phyloP scores from a whole-genome alignment of 129 eudicot species.

The Ambrosia artemisiifolia region DNA sequence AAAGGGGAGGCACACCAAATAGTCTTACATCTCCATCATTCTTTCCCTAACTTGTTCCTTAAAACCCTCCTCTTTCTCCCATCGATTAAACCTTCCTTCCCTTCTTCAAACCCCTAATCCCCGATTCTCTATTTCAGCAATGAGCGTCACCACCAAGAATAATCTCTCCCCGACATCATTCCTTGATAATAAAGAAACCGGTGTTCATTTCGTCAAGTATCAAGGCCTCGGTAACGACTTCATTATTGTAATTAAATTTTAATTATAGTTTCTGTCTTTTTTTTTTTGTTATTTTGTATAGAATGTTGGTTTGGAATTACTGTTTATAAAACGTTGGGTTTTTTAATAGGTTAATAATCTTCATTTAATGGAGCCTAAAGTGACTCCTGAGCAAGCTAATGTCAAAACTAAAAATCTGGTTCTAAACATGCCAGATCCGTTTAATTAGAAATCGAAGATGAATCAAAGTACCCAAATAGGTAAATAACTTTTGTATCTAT shows the following conservation, averaged over 20 bases:
- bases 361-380: constrained; percentile 71
- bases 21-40: constrained; percentile 27
- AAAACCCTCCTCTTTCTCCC: constrained; percentile 16
- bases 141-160: constrained; percentile 41
- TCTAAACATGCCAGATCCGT: too few species aligned
- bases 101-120: constrained; percentile 35
- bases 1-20: too few species aligned
- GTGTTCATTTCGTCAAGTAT: constrained; percentile 88
- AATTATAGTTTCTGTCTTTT: too few species aligned
- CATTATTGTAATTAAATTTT: constrained; percentile 61
- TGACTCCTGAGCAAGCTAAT: constrained; percentile 89
- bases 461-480: too few species aligned
- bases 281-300: background rate
- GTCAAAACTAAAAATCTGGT: too few species aligned
- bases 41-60: constrained; percentile 4
- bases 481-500: too few species aligned
- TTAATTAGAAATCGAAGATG: too few species aligned
- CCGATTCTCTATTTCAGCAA: constrained; percentile 33
- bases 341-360: constrained; percentile 79
- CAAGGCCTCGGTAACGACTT: constrained; percentile 98
- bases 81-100: constrained; percentile 18
- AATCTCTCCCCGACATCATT: constrained; percentile 42
- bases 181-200: constrained; percentile 53
- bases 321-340: background rate
- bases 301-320: too few species aligned